These are phyloP conservation scores for Paspalum notatum DNA, from an alignment of 176 grass and related monocot genomes.

Conservation along the genomic window DNA sequence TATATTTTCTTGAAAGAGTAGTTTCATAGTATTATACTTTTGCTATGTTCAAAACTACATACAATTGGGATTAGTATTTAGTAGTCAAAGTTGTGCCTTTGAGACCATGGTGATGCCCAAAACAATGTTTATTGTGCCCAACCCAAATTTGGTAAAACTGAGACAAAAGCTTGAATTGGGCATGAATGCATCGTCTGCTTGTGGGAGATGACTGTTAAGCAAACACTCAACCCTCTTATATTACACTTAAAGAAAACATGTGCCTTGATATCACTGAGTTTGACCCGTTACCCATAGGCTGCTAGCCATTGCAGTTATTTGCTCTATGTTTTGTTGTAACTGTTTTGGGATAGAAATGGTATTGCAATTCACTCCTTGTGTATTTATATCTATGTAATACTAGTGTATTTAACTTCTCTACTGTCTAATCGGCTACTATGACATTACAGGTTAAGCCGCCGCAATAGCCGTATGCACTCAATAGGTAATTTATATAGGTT, in stretches of 20 bases:
- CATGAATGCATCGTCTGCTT: background rate
- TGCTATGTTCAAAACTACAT: background rate
- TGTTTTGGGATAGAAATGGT: slow-evolving; percentile 18
- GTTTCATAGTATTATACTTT: background rate
- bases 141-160: background rate
- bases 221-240: background rate
- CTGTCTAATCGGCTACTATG: slow-evolving; percentile 42
- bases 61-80: background rate
- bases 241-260: background rate
- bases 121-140: background rate
- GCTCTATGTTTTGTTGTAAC: slow-evolving; percentile 13
- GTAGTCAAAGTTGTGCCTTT: background rate
- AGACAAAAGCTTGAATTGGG: background rate
- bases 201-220: slow-evolving; percentile 6
- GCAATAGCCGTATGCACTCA: slow-evolving; percentile 64
- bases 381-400: slow-evolving; percentile 16
- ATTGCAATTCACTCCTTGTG: background rate
- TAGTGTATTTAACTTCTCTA: background rate
- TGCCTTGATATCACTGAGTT: slow-evolving; percentile 11
- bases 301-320: slow-evolving; percentile 21
- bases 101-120: background rate
- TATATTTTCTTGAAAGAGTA: background rate
- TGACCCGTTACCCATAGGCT: background rate
- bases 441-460: slow-evolving; percentile 63
- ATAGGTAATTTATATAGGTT: slow-evolving; percentile 60